A percentile compares a stretch with the other conserved stretches of the same genome.
Conservation (phyloP, 75 land plant species). For the Azolla pinnata region DNA sequence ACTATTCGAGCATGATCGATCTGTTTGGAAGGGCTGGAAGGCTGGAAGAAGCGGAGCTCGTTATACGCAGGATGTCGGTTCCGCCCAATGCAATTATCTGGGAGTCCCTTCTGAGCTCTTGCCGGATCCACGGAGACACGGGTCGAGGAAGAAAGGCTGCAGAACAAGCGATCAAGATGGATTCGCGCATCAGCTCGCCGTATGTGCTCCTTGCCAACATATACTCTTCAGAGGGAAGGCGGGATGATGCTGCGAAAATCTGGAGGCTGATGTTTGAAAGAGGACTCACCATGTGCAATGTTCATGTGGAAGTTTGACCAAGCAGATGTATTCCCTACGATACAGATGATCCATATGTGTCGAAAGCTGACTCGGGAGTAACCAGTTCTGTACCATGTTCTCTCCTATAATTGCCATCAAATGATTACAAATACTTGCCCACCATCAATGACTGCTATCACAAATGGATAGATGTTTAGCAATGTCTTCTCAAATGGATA, state of each 20-base stretch:
- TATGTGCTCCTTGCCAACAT: constrained; percentile 13
- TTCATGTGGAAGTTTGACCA: no score
- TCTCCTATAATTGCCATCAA: no score
- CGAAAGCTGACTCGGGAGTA: no score
- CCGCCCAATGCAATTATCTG: neutral
- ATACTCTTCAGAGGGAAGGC: constrained; percentile 17
- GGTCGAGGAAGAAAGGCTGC: constrained; percentile 4
- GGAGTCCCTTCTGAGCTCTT: constrained; percentile 9
- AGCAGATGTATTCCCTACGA: no score
- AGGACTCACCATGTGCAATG: no score
- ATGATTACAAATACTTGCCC: no score
- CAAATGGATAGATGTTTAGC: no score
- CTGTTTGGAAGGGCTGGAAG: constrained; percentile 7
- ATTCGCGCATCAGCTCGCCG: neutral
- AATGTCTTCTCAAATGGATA: no score
- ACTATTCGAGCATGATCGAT: neutral
- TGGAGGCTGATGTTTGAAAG: constrained; percentile 8
- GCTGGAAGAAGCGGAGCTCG: neutral
- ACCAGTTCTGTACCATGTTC: no score
- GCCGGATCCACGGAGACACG: neutral
- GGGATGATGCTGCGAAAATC: constrained; percentile 12
- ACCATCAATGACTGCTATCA: no score
- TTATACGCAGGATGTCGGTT: neutral
- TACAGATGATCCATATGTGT: no score
- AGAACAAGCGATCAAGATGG: neutral